Base-by-base conservation (phyloP, 345 rosid species). In the Turnera subulata region DNA sequence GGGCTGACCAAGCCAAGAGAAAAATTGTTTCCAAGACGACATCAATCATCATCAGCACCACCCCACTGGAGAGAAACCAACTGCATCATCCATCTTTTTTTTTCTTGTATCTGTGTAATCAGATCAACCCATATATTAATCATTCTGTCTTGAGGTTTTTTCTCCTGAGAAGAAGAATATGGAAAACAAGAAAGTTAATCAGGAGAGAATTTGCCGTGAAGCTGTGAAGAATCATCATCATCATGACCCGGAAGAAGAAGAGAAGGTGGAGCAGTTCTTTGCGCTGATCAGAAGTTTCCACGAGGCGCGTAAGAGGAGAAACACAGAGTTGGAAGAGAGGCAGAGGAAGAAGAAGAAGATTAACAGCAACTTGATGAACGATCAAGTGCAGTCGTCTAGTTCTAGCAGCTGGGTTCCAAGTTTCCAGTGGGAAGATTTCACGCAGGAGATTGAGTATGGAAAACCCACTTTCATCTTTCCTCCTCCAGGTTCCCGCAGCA, bases 341-440 rank as follows among this genome's bases (percentile, higher is more conserved):
- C 24, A n/a, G 38, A 40, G 13, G 25, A 55, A 42, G 32, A 59
- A 32, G 43, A 55, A 40, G 7, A 70, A 59, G 65, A 19, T n/a
- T 1, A 59, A 47, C 24, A 50, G 26, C 18, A 1, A 20, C 2
- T 35, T 11, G 39, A 1, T 24, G 2, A 45, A 43, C 11, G 38
- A 45, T 6, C 13, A 26, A 0, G 61, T 6, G 1, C 46, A 26
- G 26, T 18, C 52, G 5, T 6, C 71, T 6, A 45, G 40, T 6
- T 29, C 35, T 8, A 40, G 45, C 5, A 42, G 69, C 37, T 76
- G 80, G 80, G 63, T 71, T 38, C 80, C 80, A 6, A 48, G 38
- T 17, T 76, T 76, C 37, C 63, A 63, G 12, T 59, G 65, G 75
- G 62, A 66, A 50, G 75, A 70, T 62, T 75, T 75, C 29, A 45